A percentile compares a stretch with the other conserved stretches of the same genome.
These are phyloP conservation scores for Phyllosticta capitalensis DNA, from an alignment of 2,329 filamentous ascomycete genomes.

Conservation along the genomic window DNA sequence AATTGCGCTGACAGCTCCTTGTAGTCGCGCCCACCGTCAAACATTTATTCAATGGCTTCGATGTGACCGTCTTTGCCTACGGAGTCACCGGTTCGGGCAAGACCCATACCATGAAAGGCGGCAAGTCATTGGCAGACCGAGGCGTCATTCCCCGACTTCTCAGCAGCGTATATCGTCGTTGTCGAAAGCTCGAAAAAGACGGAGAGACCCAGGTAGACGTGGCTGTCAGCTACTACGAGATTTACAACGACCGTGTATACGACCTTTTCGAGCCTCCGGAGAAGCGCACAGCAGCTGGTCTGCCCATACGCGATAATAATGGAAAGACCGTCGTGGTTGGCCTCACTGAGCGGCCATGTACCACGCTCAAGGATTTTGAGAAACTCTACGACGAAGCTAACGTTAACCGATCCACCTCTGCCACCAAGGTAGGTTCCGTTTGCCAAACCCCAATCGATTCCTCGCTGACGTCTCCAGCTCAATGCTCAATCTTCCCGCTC, in stretches of 20 bases:
- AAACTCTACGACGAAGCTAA: constrained; percentile 84
- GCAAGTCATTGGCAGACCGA: constrained; percentile 73
- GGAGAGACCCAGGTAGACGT: constrained; percentile 64
- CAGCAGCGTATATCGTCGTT: constrained; percentile 74
- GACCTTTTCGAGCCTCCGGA: constrained; percentile 83
- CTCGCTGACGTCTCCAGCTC: constrained; percentile 37
- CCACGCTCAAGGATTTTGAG: constrained; percentile 83
- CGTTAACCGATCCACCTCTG: constrained; percentile 76
- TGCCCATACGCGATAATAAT: constrained; percentile 76
- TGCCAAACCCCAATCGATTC: neutral
- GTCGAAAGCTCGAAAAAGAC: constrained; percentile 78
- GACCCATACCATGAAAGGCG: constrained; percentile 92
- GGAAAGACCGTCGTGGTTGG: constrained; percentile 83
- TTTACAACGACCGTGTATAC: constrained; percentile 93
- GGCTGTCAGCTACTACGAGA: constrained; percentile 84
- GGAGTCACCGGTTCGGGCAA: constrained; percentile 90
- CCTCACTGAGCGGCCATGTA: constrained; percentile 71
- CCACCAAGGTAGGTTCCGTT: constrained; percentile 55
- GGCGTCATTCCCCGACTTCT: constrained; percentile 81
- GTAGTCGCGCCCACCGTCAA: constrained; percentile 86
- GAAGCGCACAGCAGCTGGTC: constrained; percentile 69
- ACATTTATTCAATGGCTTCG: constrained; percentile 79
- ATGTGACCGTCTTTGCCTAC: constrained; percentile 86
- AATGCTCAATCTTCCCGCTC: constrained; percentile 86
- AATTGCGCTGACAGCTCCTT: neutral